phyloP scores from a whole-genome alignment of 352 stramenopile species.

The Pythium monospermum region DNA sequence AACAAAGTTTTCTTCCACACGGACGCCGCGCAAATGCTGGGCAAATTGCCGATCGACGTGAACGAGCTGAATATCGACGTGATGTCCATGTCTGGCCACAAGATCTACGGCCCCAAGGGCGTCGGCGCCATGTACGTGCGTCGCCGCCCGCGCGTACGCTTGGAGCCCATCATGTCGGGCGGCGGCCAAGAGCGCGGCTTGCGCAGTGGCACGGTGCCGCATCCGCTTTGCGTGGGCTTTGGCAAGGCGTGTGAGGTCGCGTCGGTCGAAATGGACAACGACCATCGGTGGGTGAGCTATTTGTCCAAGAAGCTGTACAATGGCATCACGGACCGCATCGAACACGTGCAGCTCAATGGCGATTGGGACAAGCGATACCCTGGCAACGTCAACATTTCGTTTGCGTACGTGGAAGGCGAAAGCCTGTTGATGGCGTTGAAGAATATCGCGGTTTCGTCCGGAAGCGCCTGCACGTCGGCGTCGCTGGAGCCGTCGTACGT shows the following conservation, averaged over 20 bases:
- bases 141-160: conserved; percentile 92
- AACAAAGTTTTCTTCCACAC: conserved; percentile 98
- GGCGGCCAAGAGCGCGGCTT: conserved; percentile 98
- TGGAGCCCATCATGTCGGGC: conserved; percentile 97
- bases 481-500: conserved; percentile 99
- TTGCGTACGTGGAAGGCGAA: conserved; percentile 99
- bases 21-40: conserved; percentile 98
- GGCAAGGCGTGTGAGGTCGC: conserved; percentile 92
- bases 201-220: conserved; percentile 85
- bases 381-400: conserved; percentile 98
- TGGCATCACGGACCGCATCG: conserved; percentile 67
- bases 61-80: conserved; percentile 98
- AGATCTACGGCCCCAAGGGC: conserved; percentile 99
- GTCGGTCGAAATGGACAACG: conserved; percentile 93
- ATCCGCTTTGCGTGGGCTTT: conserved; percentile 82
- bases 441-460: conserved; percentile 98
- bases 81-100: conserved; percentile 98
- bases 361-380: conserved; percentile 91
- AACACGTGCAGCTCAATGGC: conserved; percentile 96
- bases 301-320: conserved; percentile 94
- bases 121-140: conserved; percentile 98
- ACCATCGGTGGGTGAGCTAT: conserved; percentile 92
- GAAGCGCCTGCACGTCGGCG: conserved; percentile 95
- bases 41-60: conserved; percentile 97
- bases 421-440: conserved; percentile 98